phyloP scores from a whole-genome alignment of 1,139 yeast genomes.

The Blastobotrys indianensis region DNA sequence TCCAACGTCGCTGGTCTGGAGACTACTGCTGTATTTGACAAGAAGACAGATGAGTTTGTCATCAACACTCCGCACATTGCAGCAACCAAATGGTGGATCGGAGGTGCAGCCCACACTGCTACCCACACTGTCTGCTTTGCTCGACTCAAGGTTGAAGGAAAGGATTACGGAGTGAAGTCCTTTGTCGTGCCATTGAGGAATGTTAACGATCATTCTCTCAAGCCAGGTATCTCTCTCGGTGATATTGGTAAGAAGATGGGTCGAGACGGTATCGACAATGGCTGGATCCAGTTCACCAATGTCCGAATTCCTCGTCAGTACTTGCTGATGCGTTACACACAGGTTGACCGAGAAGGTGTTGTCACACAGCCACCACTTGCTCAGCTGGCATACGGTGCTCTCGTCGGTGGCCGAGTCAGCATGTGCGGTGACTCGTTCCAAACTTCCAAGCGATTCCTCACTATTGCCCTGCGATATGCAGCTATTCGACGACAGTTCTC shows the following conservation, averaged over 20 bases:
- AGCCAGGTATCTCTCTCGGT: constrained; percentile 78
- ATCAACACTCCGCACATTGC: constrained; percentile 85
- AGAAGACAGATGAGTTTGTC: constrained; percentile 56
- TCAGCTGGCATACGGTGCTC: constrained; percentile 80
- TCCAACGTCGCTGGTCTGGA: constrained; percentile 89
- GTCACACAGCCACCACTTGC: constrained; percentile 71
- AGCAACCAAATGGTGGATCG: constrained; percentile 98
- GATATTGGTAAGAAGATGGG: constrained; percentile 96
- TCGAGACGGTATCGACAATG: constrained; percentile 70
- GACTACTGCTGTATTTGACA: constrained; percentile 82
- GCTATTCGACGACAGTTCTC: constrained; percentile 87
- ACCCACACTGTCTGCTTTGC: constrained; percentile 81
- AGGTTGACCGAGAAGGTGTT: constrained; percentile 61
- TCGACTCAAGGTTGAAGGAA: constrained; percentile 69
- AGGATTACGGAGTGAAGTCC: constrained; percentile 86
- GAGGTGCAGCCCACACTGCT: constrained; percentile 94
- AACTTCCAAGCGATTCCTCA: constrained; percentile 69
- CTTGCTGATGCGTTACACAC: constrained; percentile 76
- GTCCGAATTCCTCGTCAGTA: constrained; percentile 79
- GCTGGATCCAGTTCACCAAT: constrained; percentile 84
- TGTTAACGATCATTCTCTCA: constrained; percentile 53
- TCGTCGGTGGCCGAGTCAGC: constrained; percentile 80
- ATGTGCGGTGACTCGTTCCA: constrained; percentile 86
- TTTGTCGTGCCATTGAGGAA: constrained; percentile 88
- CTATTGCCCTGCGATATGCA: constrained; percentile 83